Percentiles rank a stretch among this genome's conserved stretches.
phyloP scores from a whole-genome alignment of 192 early-diverging fungal species.

The Coemansia sp. region DNA sequence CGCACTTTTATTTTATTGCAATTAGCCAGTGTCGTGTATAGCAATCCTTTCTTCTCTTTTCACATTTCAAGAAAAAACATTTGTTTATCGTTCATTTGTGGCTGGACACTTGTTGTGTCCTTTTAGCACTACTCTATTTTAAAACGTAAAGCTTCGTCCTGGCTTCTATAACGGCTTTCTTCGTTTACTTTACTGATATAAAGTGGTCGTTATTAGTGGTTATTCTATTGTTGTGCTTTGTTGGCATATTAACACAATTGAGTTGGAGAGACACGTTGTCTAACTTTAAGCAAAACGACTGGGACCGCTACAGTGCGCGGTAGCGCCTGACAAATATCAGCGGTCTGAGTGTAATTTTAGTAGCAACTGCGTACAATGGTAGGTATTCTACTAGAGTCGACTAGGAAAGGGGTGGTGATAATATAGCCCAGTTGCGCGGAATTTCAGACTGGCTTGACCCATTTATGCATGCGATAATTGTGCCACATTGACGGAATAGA shows the following conservation, averaged over 20 bases:
- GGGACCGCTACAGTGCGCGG: neutral
- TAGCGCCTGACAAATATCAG: neutral
- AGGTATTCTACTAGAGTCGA: neutral
- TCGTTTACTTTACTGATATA: neutral
- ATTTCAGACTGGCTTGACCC: neutral
- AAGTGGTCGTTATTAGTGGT: neutral
- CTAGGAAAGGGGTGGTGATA: neutral
- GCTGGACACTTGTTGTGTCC: too few species aligned
- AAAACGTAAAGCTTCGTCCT: neutral
- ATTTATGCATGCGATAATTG: constrained; percentile 10
- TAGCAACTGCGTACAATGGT: neutral
- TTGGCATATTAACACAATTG: neutral
- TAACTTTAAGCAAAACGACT: neutral
- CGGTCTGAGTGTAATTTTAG: neutral
- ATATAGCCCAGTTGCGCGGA: neutral
- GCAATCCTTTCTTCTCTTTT: neutral
- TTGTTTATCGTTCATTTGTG: too few species aligned
- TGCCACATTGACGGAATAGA: constrained; percentile 4
- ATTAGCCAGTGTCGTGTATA: neutral
- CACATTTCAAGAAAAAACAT: neutral
- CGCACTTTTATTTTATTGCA: neutral
- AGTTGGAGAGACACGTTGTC: neutral
- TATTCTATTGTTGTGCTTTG: neutral
- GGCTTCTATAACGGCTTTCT: neutral
- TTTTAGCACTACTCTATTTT: too few species aligned